These are phyloP conservation scores for Candida maltosa DNA, from an alignment of 805 yeast genomes.

Conservation along the genomic window DNA sequence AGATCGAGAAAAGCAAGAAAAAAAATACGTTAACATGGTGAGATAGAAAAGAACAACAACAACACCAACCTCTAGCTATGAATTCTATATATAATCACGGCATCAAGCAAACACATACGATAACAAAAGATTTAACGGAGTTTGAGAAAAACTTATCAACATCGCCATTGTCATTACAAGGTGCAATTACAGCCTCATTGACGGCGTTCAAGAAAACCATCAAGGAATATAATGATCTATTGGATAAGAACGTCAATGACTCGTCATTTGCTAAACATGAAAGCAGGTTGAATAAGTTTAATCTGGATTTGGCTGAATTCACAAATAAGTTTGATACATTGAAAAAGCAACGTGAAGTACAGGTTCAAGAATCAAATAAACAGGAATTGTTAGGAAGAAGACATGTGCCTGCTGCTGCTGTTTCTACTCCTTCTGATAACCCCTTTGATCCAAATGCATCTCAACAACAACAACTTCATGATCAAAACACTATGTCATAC, in stretches of 20 bases:
- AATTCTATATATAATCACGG: conserved; percentile 90
- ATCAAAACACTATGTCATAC: conserved; percentile 31
- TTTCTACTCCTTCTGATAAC: conserved; percentile 38
- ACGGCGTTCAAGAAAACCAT: conserved; percentile 74
- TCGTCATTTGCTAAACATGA: conserved; percentile 49
- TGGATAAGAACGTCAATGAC: conserved; percentile 55
- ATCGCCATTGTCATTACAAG: conserved; percentile 74
- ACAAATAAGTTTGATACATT: conserved; percentile 50
- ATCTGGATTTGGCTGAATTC: conserved; percentile 43
- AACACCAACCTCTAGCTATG: conserved; percentile 27
- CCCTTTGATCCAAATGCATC: conserved; percentile 36
- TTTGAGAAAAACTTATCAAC: conserved; percentile 65
- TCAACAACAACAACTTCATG: conserved; percentile 20
- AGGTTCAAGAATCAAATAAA: conserved; percentile 43
- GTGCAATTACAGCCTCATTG: conserved; percentile 75
- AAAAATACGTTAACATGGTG: too few relatives aligned
- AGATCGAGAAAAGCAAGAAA: too few relatives aligned
- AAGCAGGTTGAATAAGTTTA: conserved; percentile 55
- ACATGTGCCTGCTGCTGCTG: conserved; percentile 16
- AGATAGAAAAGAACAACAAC: too few relatives aligned
- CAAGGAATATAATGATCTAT: conserved; percentile 59
- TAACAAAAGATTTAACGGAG: conserved; percentile 63
- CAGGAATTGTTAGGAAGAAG: conserved; percentile 58
- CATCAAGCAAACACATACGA: conserved; percentile 72
- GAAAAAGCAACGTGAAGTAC: conserved; percentile 53